Percentiles rank a stretch among this genome's conserved stretches.
These are phyloP conservation scores for Corymbia calophylla DNA, from an alignment of 441 rosid genomes.

Conservation along the genomic window DNA sequence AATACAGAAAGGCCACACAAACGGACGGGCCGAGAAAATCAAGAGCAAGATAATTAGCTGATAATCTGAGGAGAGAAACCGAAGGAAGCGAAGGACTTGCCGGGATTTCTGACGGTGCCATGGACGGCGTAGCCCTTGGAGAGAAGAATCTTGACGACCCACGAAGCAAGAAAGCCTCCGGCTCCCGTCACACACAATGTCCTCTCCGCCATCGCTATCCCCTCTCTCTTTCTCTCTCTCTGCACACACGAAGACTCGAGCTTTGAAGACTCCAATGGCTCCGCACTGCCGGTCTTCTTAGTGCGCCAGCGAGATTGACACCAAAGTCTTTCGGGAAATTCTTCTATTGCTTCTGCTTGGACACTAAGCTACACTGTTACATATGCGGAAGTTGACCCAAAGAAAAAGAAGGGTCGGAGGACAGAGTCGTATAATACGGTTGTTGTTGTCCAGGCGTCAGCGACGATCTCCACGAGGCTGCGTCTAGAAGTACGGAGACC, in stretches of 20 bases:
- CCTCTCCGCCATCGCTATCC: constrained; percentile 15
- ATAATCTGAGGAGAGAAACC: not conserved
- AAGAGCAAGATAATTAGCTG: not conserved
- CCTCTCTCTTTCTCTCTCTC: not conserved
- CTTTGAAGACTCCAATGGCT: not conserved
- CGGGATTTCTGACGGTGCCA: constrained; percentile 44
- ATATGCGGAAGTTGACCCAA: not conserved
- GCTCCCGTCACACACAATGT: constrained; percentile 56
- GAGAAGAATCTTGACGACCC: constrained; percentile 51
- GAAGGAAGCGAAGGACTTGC: not conserved
- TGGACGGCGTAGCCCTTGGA: constrained; percentile 38
- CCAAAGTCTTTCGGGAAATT: not conserved
- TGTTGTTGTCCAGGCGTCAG: not conserved
- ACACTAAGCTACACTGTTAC: not conserved
- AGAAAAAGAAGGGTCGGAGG: too few species aligned
- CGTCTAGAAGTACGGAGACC: not conserved
- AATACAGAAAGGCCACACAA: not conserved
- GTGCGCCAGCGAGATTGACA: not conserved
- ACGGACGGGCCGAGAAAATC: not conserved
- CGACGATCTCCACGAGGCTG: not conserved
- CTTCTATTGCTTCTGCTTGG: not conserved
- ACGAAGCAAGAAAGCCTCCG: constrained; percentile 52
- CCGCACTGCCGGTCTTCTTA: not conserved
- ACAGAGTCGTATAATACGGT: not conserved
- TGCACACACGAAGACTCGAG: too few species aligned